Percentiles rank a stretch among this genome's conserved stretches.
phyloP scores from a whole-genome alignment of 495 filamentous ascomycete genomes.

The Trichoderma gamsii region DNA sequence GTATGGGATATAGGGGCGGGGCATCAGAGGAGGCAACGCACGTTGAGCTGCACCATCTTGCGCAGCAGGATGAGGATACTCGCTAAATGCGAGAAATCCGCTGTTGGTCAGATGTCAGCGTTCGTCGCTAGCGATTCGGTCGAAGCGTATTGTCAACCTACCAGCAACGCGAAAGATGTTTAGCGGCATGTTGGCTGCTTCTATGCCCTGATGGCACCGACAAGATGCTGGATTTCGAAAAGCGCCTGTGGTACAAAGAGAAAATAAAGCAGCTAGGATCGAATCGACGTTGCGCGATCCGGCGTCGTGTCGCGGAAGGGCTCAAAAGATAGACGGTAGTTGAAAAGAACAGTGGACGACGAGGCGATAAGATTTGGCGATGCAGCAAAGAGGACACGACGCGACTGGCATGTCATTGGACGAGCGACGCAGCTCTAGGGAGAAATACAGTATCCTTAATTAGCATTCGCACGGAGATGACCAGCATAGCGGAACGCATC shows the following conservation, averaged over 20 bases:
- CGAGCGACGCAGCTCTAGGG: not conserved
- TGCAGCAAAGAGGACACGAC: conserved; percentile 33
- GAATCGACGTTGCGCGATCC: not conserved
- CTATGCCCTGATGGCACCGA: not conserved
- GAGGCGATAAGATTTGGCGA: conserved; percentile 16
- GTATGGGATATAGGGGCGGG: conserved; percentile 18
- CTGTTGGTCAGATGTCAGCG: conserved; percentile 36
- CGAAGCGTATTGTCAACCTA: conserved; percentile 37
- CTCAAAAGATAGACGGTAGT: conserved; percentile 16
- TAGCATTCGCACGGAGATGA: not conserved
- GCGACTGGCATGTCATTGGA: conserved; percentile 25
- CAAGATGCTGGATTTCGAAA: not conserved
- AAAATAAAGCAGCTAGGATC: not conserved
- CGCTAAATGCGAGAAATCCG: conserved; percentile 87
- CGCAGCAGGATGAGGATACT: conserved; percentile 92
- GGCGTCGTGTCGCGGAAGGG: not conserved
- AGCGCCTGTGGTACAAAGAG: not conserved
- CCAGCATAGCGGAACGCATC: not conserved
- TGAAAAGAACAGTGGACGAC: not conserved
- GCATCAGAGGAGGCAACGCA: conserved; percentile 35
- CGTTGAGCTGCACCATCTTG: conserved; percentile 89
- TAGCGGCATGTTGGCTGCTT: conserved; percentile 49
- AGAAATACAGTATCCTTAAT: not conserved
- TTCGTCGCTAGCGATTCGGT: not conserved
- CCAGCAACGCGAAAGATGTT: conserved; percentile 86